Evolutionary conservation across 352 stramenopile genomes (phyloP).

Genomic region (Globisporangium polare): DNA sequence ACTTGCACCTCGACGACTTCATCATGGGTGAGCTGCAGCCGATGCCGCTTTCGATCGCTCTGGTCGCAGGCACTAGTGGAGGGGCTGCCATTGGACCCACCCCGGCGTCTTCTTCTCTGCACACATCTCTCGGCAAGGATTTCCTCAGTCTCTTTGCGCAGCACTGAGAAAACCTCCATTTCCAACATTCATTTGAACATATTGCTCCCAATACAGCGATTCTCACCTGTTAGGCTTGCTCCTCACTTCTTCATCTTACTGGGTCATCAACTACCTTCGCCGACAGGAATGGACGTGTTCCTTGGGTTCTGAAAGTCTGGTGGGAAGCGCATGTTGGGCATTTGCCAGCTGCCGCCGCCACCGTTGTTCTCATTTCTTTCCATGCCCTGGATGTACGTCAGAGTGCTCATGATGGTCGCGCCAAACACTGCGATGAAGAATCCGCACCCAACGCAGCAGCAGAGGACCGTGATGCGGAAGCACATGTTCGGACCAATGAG

Average conservation of each 20-base stretch:
- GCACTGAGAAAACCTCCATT: constrained; percentile 33
- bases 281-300: neutral
- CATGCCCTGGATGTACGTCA: constrained; percentile 53
- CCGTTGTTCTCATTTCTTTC: neutral
- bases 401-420: constrained; percentile 71
- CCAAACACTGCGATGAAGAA: constrained; percentile 67
- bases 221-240: neutral
- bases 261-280: neutral
- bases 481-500: constrained; percentile 66
- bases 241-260: neutral
- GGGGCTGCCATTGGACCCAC: neutral
- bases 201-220: neutral
- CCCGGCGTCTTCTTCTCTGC: constrained; percentile 27
- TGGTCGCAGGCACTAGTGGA: constrained; percentile 7
- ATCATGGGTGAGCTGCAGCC: constrained; percentile 30
- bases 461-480: constrained; percentile 36
- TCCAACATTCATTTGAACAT: constrained; percentile 1
- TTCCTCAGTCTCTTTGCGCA: constrained; percentile 81
- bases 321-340: constrained; percentile 18
- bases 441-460: constrained; percentile 55
- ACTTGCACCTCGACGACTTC: constrained; percentile 70
- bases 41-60: constrained; percentile 4
- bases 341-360: neutral
- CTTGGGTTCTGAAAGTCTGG: constrained; percentile 9
- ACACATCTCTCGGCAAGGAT: constrained; percentile 71